Percentiles rank a stretch among this genome's conserved stretches.
Evolutionary conservation across 2,329 filamentous ascomycete species (phyloP).

Genomic region (Fusarium subglutinans): DNA sequence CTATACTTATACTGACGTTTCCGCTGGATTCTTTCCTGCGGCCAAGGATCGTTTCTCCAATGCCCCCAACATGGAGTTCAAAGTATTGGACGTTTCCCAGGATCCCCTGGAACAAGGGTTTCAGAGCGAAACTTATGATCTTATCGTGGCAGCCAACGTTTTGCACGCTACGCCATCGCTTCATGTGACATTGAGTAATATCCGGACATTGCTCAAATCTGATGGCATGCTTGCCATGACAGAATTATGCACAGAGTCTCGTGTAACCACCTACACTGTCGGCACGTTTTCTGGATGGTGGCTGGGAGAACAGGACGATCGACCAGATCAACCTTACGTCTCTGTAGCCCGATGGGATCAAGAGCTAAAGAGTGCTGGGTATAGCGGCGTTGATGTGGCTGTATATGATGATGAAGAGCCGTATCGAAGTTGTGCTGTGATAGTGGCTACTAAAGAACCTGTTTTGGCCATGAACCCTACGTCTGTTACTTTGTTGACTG

Average conservation of each 20-base stretch:
- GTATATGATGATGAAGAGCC: no score
- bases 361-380: no score
- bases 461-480: no score
- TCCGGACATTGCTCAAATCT: constrained; percentile 37
- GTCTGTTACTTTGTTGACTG: no score
- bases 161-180: constrained; percentile 45
- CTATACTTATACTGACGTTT: constrained; percentile 55
- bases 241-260: no score
- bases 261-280: no score
- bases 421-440: no score
- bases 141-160: constrained; percentile 43
- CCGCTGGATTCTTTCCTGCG: constrained; percentile 44
- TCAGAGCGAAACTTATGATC: constrained; percentile 27
- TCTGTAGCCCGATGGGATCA: no score
- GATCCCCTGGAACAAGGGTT: constrained; percentile 31
- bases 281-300: constrained; percentile 52
- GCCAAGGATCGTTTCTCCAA: constrained; percentile 28
- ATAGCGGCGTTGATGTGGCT: no score
- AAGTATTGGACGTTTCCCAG: constrained; percentile 38
- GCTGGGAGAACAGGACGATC: constrained; percentile 3
- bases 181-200: constrained; percentile 28
- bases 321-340: no score
- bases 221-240: constrained; percentile 43
- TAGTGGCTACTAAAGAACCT: no score
- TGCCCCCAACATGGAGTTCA: constrained; percentile 30